phyloP scores from a whole-genome alignment of 1,139 yeast genomes.

The Entelexis paramagnoliae region DNA sequence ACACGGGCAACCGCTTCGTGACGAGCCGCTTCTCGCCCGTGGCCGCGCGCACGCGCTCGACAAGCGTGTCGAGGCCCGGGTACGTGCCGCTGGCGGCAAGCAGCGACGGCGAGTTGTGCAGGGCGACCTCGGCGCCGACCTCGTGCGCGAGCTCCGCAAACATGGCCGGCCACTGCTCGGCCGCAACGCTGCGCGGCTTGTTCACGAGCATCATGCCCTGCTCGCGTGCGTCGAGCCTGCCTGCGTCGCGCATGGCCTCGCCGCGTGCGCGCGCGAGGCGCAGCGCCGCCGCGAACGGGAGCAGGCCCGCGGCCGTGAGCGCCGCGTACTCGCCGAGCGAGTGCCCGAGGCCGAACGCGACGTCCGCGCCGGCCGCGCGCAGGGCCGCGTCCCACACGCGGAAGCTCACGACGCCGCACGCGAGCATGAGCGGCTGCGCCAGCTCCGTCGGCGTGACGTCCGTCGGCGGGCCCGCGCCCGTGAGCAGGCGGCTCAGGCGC shows the following conservation, averaged over 20 bases:
- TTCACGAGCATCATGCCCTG: conserved; percentile 22
- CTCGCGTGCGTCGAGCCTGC: conserved; percentile 2
- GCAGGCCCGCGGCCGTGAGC: conserved; percentile 37
- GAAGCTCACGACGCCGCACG: conserved; percentile 38
- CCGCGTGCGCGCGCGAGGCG: conserved; percentile 45
- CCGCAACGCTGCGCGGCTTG: conserved; percentile 12
- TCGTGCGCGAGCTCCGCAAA: conserved; percentile 4
- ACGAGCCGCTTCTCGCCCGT: conserved; percentile 16
- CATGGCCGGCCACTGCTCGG: conserved; percentile 12
- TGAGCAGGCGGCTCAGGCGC: conserved; percentile 25
- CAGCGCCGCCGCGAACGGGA: conserved; percentile 39
- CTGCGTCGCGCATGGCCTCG: conserved; percentile 38
- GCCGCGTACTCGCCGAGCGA: conserved; percentile 58
- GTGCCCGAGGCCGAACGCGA: conserved; percentile 40
- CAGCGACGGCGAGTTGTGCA: conserved; percentile 39
- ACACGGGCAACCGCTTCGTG: conserved; percentile 37
- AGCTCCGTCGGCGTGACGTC: conserved; percentile 37
- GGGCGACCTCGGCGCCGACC: conserved; percentile 32
- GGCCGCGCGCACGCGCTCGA: conserved; percentile 19
- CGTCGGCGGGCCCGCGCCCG: conserved; percentile 21
- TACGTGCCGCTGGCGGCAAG: conserved; percentile 39
- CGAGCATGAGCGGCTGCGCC: conserved; percentile 54
- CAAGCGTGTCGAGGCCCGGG: conserved; percentile 26
- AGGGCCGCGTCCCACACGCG: conserved; percentile 27
- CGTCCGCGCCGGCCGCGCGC: conserved; percentile 24